Percentiles rank a stretch among this genome's conserved stretches.
Conservation (phyloP, 1,284 basidiomycete genomes). For the Coniferiporia sulphurascens region DNA sequence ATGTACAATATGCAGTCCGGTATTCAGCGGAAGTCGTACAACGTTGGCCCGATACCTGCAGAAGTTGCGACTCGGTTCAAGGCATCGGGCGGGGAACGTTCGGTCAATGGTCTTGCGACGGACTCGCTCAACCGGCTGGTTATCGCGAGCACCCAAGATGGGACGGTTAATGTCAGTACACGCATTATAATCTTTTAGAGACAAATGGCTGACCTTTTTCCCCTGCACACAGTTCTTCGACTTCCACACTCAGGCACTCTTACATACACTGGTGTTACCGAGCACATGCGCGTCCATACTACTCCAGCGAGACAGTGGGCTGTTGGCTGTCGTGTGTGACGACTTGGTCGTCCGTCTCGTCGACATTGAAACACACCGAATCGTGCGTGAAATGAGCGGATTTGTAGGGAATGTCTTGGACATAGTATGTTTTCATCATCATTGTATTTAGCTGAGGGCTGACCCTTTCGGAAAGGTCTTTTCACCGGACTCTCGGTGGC, state of each 20-base stretch:
- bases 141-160: slow-evolving; percentile 84
- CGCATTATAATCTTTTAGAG: neutral
- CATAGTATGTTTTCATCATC: slow-evolving; percentile 48
- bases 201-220: neutral
- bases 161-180: slow-evolving; percentile 74
- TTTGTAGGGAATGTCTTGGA: slow-evolving; percentile 82
- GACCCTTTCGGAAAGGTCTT: slow-evolving; percentile 57
- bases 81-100: slow-evolving; percentile 45
- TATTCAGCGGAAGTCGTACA: slow-evolving; percentile 75
- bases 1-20: slow-evolving; percentile 99
- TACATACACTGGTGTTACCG: slow-evolving; percentile 64
- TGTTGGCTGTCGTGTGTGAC: slow-evolving; percentile 84
- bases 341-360: slow-evolving; percentile 82
- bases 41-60: slow-evolving; percentile 56
- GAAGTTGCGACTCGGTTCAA: slow-evolving; percentile 42
- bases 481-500: slow-evolving; percentile 92
- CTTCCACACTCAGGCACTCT: slow-evolving; percentile 79
- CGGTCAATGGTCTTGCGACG: slow-evolving; percentile 78
- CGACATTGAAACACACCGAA: slow-evolving; percentile 85
- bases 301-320: slow-evolving; percentile 80
- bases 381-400: slow-evolving; percentile 85
- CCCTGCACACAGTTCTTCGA: slow-evolving; percentile 80
- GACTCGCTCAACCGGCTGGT: slow-evolving; percentile 84
- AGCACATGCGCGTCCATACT: slow-evolving; percentile 68
- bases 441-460: neutral